phyloP scores from a whole-genome alignment of 2,329 filamentous ascomycete species.

The Cercospora sp. region DNA sequence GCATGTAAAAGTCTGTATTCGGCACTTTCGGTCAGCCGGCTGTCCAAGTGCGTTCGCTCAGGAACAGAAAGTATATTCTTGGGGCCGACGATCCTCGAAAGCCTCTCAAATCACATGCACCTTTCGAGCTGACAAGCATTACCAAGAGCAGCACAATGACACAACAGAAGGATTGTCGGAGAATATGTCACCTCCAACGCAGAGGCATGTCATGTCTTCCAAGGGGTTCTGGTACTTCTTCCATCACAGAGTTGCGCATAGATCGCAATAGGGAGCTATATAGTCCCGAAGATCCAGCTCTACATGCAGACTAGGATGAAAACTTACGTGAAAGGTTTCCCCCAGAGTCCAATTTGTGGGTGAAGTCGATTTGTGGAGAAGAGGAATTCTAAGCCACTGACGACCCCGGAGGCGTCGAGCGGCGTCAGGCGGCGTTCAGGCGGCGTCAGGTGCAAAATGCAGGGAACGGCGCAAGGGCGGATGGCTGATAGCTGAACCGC shows the following conservation, averaged over 20 bases:
- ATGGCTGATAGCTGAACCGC: neutral
- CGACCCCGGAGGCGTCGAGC: neutral
- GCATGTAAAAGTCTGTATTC: neutral
- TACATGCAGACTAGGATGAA: neutral
- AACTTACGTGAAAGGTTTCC: neutral
- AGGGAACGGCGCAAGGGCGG: neutral
- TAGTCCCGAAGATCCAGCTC: neutral
- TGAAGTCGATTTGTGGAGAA: neutral
- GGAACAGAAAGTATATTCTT: neutral
- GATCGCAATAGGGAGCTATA: neutral
- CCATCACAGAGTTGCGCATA: neutral
- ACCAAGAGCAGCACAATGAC: neutral
- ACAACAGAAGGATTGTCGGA: neutral
- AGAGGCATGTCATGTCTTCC: neutral
- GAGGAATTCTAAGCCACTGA: neutral
- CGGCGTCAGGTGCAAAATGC: neutral
- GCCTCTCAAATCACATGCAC: neutral
- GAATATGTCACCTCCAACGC: neutral
- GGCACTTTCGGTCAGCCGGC: conserved; percentile 9
- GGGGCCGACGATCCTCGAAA: neutral
- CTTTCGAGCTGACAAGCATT: neutral
- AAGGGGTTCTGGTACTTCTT: neutral
- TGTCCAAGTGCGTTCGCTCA: conserved; percentile 11
- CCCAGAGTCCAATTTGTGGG: neutral
- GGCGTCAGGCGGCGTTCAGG: neutral